Evolutionary conservation across 2,329 filamentous ascomycete genomes (phyloP), one percentile per base, ranked within the genome.

Genomic region (Xylariaceae sp.): DNA sequence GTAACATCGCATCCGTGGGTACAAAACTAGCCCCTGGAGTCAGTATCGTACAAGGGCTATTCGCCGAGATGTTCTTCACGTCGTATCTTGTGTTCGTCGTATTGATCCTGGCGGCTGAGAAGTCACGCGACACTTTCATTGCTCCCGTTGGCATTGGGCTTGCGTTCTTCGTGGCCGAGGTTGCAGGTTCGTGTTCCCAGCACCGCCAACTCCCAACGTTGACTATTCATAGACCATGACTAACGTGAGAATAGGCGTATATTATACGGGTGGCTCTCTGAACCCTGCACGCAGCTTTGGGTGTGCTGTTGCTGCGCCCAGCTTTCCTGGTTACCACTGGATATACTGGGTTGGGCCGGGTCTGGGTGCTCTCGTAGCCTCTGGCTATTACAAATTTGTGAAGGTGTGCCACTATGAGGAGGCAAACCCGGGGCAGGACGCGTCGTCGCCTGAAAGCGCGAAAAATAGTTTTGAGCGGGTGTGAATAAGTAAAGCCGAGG

Each of bases 111-210:
- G 85, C 85, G 0, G 80, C 78, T 2, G 85, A 88, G 68, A 88
- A 89, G 72, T 85, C 88, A 67, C 82, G 82, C 63, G 82, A 81
- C 4, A 89, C 86, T 0, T 88, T 80, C 67, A 73, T 88, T 2
- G 87, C 86, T 0, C 87, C 87, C 0, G 73, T 89, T 0, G 86
- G 83, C 0, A 88, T 90, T 63, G 87, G 87, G 0, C 71, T 89
- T 1, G 74, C 85, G 0, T 76, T 89, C 15, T 88, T 89, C 67
- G 76, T 89, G 30, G 70, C 72, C 0, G 63, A 75, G 66, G 64
- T 76, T 34, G 65, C 72, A 9, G 76, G 75, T 74, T 63, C 56
- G 69, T 60, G 11, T 51, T 11, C 30, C 42, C 44, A n/a, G 10
- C 35, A 2, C n/a, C 18, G 3, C 34, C 30, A 30, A n/a, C 39